Percentiles rank a stretch among this genome's conserved stretches.
Conservation (phyloP, 108 stramenopile species). For the Nitzschia sp. region DNA sequence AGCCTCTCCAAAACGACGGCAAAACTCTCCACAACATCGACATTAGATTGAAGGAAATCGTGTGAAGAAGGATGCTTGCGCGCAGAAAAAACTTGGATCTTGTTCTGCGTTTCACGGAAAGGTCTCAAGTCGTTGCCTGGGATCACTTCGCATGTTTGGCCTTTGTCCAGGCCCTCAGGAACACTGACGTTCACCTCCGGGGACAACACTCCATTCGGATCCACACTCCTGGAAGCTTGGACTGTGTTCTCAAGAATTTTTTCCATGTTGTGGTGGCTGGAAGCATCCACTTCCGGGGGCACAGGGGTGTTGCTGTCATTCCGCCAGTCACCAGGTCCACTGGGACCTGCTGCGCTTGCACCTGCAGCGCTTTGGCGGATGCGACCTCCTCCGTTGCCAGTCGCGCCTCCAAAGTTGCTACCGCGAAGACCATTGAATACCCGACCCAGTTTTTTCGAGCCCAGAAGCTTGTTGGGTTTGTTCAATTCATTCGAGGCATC, state of each 20-base stretch:
- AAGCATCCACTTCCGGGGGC: conserved; percentile 41
- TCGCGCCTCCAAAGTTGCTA: conserved; percentile 4
- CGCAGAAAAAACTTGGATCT: conserved; percentile 60
- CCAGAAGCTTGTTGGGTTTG: conserved; percentile 31
- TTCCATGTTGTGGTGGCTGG: conserved; percentile 58
- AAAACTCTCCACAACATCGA: conserved; percentile 62
- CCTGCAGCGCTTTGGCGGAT: not conserved
- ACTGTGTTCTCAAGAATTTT: conserved; percentile 56
- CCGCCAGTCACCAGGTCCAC: not conserved
- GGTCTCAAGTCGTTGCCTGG: conserved; percentile 64
- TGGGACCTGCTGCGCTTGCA: not conserved
- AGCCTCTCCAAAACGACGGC: conserved; percentile 61
- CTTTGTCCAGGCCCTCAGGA: conserved; percentile 66
- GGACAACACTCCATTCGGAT: conserved; percentile 50
- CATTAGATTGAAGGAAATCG: conserved; percentile 46
- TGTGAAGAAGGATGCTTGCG: conserved; percentile 34
- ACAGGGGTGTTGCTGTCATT: not conserved
- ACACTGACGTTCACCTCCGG: conserved; percentile 39
- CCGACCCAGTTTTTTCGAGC: conserved; percentile 37
- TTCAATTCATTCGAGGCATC: not conserved
- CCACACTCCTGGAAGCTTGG: conserved; percentile 43
- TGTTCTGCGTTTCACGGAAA: conserved; percentile 60
- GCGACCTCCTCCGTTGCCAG: conserved; percentile 6
- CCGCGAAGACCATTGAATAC: conserved; percentile 24
- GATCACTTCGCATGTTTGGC: conserved; percentile 66